Percentiles rank a stretch among this genome's conserved stretches.
Conservation (phyloP, 192 early-diverging fungal species). For the Paraglomus occultum region DNA sequence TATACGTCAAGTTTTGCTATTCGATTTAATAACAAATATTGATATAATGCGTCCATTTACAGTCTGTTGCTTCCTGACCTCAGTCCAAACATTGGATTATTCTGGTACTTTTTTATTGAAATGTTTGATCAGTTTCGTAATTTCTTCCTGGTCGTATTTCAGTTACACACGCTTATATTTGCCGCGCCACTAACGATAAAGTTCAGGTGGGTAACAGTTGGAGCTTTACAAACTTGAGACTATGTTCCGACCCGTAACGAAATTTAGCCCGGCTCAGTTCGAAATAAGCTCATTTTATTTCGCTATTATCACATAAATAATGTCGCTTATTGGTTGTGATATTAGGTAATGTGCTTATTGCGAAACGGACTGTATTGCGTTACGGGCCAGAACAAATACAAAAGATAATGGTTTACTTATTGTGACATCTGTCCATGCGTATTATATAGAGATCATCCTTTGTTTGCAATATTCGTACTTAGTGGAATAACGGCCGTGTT, state of each 20-base stretch:
- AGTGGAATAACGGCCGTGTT: conserved; percentile 79
- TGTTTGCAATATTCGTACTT: conserved; percentile 73
- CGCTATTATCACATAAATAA: too few species aligned
- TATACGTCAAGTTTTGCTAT: neutral
- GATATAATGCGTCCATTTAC: neutral
- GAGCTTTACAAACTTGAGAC: neutral
- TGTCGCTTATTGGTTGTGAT: neutral
- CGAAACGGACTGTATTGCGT: too few species aligned
- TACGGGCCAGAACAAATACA: too few species aligned
- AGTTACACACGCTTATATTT: conserved; percentile 91
- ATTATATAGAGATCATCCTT: conserved; percentile 61
- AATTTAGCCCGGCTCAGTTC: too few species aligned
- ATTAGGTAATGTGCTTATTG: too few species aligned
- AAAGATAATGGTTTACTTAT: neutral
- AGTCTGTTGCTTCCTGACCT: conserved; percentile 80
- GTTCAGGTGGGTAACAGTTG: conserved; percentile 62
- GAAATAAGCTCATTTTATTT: too few species aligned
- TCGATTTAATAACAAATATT: conserved; percentile 34
- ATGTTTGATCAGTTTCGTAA: conserved; percentile 98
- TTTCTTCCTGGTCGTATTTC: conserved; percentile 93
- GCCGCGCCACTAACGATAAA: conserved; percentile 77
- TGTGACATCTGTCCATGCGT: neutral
- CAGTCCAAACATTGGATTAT: conserved; percentile 94
- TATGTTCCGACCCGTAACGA: too few species aligned
- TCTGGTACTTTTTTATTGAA: conserved; percentile 99